phyloP scores from a whole-genome alignment of 1,284 basidiomycete species.

The Tylopilus sp. region DNA sequence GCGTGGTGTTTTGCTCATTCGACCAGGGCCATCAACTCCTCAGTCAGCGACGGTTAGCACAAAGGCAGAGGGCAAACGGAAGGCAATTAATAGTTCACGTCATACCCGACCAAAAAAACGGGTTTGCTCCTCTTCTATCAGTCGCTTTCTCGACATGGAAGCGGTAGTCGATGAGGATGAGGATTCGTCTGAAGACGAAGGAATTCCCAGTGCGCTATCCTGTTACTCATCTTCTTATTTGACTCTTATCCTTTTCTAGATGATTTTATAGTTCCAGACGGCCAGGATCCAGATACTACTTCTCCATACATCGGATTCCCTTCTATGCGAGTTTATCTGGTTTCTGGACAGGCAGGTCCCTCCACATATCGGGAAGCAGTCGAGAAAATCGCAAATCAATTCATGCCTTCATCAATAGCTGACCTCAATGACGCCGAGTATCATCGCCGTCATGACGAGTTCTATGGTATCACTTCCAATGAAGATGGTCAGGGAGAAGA shows the following conservation, averaged over 20 bases:
- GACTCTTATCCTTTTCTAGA: background rate
- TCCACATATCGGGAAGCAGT: background rate
- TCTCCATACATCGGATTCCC: no score
- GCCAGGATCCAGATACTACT: no score
- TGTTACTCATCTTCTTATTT: background rate
- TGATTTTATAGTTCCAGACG: background rate
- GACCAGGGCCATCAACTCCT: no score
- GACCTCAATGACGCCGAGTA: no score
- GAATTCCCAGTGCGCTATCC: background rate
- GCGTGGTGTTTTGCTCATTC: background rate
- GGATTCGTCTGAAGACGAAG: background rate
- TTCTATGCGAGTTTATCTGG: background rate
- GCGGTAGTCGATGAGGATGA: background rate
- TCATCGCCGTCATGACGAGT: no score
- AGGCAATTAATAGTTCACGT: no score
- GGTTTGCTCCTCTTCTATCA: no score
- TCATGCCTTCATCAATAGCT: no score
- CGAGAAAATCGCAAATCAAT: background rate
- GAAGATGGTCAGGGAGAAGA: background rate
- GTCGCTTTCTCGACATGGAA: background rate
- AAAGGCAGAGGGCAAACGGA: background rate
- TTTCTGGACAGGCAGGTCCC: background rate
- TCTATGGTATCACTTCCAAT: no score
- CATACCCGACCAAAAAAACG: no score
- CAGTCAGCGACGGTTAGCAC: no score